A percentile compares a stretch with the other conserved stretches of the same genome.
Conservation (phyloP, 2,329 filamentous ascomycete species). For the Hortaea werneckii region DNA sequence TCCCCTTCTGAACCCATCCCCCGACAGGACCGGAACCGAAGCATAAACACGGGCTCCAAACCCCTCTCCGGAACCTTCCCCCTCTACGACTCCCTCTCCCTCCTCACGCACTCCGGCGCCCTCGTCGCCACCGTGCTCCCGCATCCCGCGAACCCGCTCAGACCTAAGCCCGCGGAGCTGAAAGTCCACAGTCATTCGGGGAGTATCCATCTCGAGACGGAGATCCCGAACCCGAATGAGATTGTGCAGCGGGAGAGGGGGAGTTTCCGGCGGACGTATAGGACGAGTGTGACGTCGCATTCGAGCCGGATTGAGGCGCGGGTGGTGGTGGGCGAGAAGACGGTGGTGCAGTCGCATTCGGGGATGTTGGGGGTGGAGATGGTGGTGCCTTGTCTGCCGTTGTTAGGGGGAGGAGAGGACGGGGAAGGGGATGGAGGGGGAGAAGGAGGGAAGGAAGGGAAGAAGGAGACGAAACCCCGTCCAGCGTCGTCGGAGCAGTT, state of each 20-base stretch:
- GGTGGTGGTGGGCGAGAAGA: background rate
- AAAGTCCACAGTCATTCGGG: background rate
- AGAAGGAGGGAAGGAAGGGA: too few species aligned
- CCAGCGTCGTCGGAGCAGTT: background rate
- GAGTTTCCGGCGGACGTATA: background rate
- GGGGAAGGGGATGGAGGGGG: too few species aligned
- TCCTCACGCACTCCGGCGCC: background rate
- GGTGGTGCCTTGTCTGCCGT: too few species aligned
- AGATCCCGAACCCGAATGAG: too few species aligned
- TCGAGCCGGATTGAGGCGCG: background rate
- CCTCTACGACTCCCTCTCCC: background rate
- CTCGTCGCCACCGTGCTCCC: background rate
- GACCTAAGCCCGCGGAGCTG: background rate
- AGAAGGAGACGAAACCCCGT: too few species aligned
- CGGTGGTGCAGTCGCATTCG: background rate
- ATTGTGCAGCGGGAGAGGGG: too few species aligned
- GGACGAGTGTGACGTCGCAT: background rate
- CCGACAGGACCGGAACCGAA: background rate
- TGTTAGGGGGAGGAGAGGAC: too few species aligned
- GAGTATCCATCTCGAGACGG: background rate
- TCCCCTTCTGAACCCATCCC: background rate
- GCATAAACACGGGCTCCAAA: background rate
- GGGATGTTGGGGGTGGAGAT: background rate
- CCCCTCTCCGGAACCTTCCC: background rate
- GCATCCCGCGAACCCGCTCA: background rate